Evolutionary conservation across 2,329 filamentous ascomycete genomes (phyloP), one percentile per base, ranked within the genome.

Genomic region (Aspergillus nomiae): DNA sequence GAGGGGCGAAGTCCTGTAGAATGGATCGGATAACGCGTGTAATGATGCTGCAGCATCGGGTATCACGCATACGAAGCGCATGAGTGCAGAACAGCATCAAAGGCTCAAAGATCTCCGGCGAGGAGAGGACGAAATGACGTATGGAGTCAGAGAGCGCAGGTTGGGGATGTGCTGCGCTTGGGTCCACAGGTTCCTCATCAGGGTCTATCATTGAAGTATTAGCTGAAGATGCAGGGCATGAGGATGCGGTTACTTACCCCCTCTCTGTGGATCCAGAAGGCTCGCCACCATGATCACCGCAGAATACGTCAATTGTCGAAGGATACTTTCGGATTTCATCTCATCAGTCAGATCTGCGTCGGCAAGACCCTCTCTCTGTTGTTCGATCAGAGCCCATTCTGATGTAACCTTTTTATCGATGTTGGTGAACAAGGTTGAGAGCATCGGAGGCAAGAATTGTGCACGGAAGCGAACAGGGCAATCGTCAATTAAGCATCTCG

Each of bases 241-340:
- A 28, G 53, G 55, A 53, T 63, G 45, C 56, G 26, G 26, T n/a
- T 38, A 70, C 73, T 82, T 89, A 87, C 89, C 76, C 78, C 84
- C 80, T 84, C 82, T 80, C 62, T 83, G 82, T 16, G 93, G 91
- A 74, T 96, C 94, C 26, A 99, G 83, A 70, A 98, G 89, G 69
- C 92, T 91, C 9, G 92, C 92, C 66, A 97, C 90, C 85, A 98
- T 92, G 70, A 95, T 89, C 34, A 97, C 92, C 1, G 94, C 92
- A 4, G 92, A 92, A 77, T 96, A 95, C 0, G 94, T 97, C 56
- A 98, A 85, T 75, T 97, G 93, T 24, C 95, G 88, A 53, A 99
- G 82, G 34, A 99, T 96, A 73, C 94, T 98, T 77, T 99, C 95
- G 8, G 92, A 90, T 78, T 97, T 97, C 95, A 99, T 99, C 80